These are phyloP conservation scores for Irpex sp. DNA, from an alignment of 1,284 basidiomycete species.

Conservation along the genomic window DNA sequence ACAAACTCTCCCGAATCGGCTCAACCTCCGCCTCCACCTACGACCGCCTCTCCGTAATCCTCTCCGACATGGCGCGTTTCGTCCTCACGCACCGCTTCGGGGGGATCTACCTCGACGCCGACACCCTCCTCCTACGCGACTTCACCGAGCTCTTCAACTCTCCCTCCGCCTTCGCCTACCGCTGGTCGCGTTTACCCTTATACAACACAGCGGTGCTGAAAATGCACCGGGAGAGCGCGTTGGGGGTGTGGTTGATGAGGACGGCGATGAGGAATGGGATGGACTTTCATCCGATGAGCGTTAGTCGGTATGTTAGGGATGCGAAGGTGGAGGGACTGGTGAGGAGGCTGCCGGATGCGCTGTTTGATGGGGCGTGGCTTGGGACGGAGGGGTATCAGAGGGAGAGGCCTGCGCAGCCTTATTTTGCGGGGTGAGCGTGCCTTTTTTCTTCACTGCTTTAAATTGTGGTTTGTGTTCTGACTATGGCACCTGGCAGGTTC, in stretches of 20 bases:
- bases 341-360: constrained; percentile 60
- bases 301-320: constrained; percentile 60
- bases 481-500: constrained; percentile 37
- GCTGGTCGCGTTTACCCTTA: constrained; percentile 61
- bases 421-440: constrained; percentile 52
- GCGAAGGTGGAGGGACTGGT: constrained; percentile 58
- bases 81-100: constrained; percentile 67
- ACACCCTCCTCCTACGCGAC: constrained; percentile 68
- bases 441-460: neutral
- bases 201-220: constrained; percentile 72
- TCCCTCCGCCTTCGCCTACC: constrained; percentile 67
- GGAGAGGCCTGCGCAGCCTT: constrained; percentile 64
- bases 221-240: constrained; percentile 58
- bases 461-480: neutral
- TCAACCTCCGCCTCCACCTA: constrained; percentile 47
- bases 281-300: constrained; percentile 70
- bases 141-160: constrained; percentile 76
- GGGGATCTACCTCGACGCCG: constrained; percentile 69
- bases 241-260: constrained; percentile 64
- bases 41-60: constrained; percentile 60
- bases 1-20: constrained; percentile 23
- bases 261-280: constrained; percentile 64
- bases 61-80: constrained; percentile 71
- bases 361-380: constrained; percentile 70
- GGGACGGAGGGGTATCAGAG: constrained; percentile 64